Base-by-base conservation (phyloP, 2,329 filamentous ascomycete genomes). In the Penicillium sp. region DNA sequence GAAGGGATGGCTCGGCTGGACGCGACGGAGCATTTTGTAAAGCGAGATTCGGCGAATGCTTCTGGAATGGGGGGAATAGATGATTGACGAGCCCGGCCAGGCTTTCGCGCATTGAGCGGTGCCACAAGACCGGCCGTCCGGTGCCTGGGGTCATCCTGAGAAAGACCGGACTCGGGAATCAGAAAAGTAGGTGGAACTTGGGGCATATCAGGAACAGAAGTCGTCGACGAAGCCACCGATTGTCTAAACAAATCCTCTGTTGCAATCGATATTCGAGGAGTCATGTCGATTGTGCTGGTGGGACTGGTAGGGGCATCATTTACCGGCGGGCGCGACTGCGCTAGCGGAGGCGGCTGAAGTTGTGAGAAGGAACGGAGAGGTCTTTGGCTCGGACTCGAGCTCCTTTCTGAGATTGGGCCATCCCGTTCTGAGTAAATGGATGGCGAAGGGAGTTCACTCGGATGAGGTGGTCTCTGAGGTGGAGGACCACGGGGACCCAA, bases 11-110 rank as follows among this genome's bases (percentile, higher is more conserved):
- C 88, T 36, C 86, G 83, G 64, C 88, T 91, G 3, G 89, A 91
- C 23, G 76, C 89, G 67, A 85, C 88, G 0, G 89, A 91, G 29
- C 80, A 80, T 68, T 66, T 57, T 7, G 70, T 67, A 29, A 86
- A 85, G 25, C 81, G 68, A 25, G 73, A 66, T 49, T 76, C 78
- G 0, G 83, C 81, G 61, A 82, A 84, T 69, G 92, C 89, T 71
- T 92, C 89, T 0, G 86, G 87, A 53, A 93, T 92, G 0, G 89
- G 89, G 0, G 89, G 89, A 27, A 92, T 88, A 59, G 82, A 88
- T 0, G 88, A 89, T 62, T 81, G 83, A 3, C 87, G 74, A 31
- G 74, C 77, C 89, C 66, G 89, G 87, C 59, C 69, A 66, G 55
- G 70, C 68, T 53, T 61, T 17, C 60, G 62, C 13, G 71, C 65